Evolutionary conservation across 2,329 filamentous ascomycete species (phyloP), one percentile per base, ranked within the genome.

Genomic region (Grosmannia clavigera): DNA sequence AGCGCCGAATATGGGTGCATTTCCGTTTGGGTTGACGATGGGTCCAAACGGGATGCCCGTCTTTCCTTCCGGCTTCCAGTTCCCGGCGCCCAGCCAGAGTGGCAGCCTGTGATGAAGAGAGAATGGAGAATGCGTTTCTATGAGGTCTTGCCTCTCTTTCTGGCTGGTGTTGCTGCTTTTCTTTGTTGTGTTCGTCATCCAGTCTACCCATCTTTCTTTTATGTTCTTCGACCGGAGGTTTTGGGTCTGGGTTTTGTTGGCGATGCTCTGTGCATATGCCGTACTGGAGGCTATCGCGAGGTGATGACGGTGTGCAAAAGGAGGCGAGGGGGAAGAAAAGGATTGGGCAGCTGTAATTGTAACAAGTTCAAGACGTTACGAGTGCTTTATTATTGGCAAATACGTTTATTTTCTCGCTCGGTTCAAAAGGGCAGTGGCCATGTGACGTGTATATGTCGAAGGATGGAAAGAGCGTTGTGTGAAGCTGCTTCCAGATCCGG

Each of bases 41-140:
- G 73, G 76, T 3, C 69, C 74, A 4, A 79, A 78, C 65, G 76
- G 77, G n/a, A 77, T 80, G 72, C 75, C 75, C 5, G 73, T 78
- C 62, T 78, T 77, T 62, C 76, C 76, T 3, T 72, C 76, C 2
- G 76, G 76, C 25, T 77, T 76, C 58, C 64, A 67, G 3, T 77
- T 78, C 59, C 58, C 63, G 16, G 60, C 62, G 9, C 61, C 64
- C 2, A 58, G 63, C 48, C 53, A 61, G 51, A 50, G 40, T 31
- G 57, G 33, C 57, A 53, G 16, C 14, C 14, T 56, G 33, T 19
- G 51, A 58, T 25, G 48, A 16, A 7, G 11, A 16, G 3, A 25
- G 43, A n/a, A 14, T 27, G 5, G 6, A 27, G 5, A 10, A 9
- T 10, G 33, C 2, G 5, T 2, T 7, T 35, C 33, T 35, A 5